Conservation (phyloP, 2,329 filamentous ascomycete species). For the Hymenoscyphus infarciens region DNA sequence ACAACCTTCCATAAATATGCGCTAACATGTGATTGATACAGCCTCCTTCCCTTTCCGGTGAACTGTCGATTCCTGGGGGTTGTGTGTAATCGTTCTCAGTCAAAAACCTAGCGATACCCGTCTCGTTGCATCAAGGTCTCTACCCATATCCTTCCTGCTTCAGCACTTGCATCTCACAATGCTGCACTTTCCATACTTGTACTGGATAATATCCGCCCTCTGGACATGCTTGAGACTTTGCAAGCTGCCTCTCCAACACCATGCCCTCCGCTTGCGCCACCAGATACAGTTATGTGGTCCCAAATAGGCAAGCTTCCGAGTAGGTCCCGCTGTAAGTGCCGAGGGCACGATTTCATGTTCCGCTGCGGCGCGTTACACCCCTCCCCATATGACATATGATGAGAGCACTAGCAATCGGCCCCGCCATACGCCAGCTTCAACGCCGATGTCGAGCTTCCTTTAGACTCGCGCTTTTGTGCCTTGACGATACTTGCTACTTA, state of each 20-base stretch:
- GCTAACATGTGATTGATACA: not conserved
- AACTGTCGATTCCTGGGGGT: not conserved
- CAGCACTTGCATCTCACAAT: not conserved
- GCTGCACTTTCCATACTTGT: not conserved
- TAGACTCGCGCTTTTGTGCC: not conserved
- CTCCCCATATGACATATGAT: not conserved
- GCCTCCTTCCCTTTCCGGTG: not conserved
- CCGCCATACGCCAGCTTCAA: not conserved
- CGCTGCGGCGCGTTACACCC: slow-evolving; percentile 8
- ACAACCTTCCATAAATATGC: too few relatives aligned
- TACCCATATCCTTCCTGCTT: not conserved
- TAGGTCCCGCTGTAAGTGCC: slow-evolving; percentile 12
- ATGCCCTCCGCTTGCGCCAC: not conserved
- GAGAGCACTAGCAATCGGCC: not conserved
- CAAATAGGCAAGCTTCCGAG: slow-evolving; percentile 10
- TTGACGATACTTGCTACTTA: not conserved
- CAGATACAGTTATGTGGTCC: not conserved
- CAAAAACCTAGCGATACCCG: not conserved
- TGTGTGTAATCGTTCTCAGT: not conserved
- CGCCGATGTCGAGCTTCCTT: slow-evolving; percentile 2
- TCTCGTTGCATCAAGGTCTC: not conserved
- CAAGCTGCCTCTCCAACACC: not conserved
- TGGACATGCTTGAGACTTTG: not conserved
- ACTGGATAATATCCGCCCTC: not conserved
- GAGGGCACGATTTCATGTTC: slow-evolving; percentile 11